phyloP scores from a whole-genome alignment of 352 stramenopile genomes.

The Poterioochromonas sp. region DNA sequence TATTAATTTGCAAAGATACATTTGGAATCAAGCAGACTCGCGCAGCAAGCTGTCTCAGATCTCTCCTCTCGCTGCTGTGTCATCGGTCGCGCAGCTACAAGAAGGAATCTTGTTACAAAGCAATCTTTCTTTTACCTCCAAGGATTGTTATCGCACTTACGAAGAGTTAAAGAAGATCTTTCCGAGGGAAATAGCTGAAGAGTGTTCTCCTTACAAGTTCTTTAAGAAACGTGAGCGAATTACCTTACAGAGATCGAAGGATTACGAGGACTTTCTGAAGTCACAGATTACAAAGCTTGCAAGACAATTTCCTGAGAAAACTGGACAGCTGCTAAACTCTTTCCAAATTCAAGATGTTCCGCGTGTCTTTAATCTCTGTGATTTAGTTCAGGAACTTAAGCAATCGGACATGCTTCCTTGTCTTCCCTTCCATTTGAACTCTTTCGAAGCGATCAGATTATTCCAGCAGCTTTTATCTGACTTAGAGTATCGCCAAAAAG shows the following conservation, averaged over 20 bases:
- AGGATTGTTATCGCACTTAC: background rate
- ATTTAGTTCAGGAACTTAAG: constrained; percentile 53
- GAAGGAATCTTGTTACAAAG: background rate
- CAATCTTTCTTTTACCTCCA: constrained; percentile 1
- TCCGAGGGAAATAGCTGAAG: constrained; percentile 47
- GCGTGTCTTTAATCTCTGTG: constrained; percentile 31
- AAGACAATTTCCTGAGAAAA: constrained; percentile 71
- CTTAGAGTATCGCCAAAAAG: constrained; percentile 41
- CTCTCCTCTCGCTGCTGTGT: background rate
- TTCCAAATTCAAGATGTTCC: constrained; percentile 58
- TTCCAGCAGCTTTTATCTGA: constrained; percentile 62
- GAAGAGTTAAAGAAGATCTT: background rate
- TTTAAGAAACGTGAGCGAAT: constrained; percentile 86
- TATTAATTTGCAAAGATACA: constrained; percentile 94
- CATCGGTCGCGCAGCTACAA: background rate
- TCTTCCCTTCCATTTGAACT: constrained; percentile 70
- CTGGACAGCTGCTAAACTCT: constrained; percentile 63
- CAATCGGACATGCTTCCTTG: constrained; percentile 59
- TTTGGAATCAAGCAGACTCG: constrained; percentile 49
- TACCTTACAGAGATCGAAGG: constrained; percentile 90
- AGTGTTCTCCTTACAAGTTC: constrained; percentile 85
- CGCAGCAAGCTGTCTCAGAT: background rate
- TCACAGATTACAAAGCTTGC: constrained; percentile 72
- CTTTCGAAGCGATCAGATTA: constrained; percentile 68
- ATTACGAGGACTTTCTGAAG: constrained; percentile 93